These are phyloP conservation scores for Fomitopsis pulvina DNA, from an alignment of 768 basidiomycete species.

Conservation along the genomic window DNA sequence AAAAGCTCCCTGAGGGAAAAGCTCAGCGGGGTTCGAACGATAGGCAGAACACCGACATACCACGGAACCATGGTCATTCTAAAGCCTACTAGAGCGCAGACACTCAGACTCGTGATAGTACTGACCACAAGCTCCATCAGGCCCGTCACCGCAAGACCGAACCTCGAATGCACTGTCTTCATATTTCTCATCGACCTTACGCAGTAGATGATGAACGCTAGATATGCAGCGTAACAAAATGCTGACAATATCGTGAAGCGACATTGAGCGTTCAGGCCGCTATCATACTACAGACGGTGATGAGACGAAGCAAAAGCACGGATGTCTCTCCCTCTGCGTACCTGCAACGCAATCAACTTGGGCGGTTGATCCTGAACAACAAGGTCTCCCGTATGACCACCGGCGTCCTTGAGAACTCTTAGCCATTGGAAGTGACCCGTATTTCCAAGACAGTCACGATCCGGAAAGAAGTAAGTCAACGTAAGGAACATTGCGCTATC, in stretches of 20 bases:
- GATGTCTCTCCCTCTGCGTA: constrained; percentile 14
- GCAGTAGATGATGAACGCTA: constrained; percentile 69
- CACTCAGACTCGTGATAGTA: constrained; percentile 89
- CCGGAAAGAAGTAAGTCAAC: constrained; percentile 78
- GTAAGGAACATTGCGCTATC: constrained; percentile 68
- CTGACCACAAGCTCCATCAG: constrained; percentile 87
- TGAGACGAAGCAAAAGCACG: too few species aligned
- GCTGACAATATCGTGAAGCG: constrained; percentile 58
- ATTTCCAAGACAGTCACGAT: constrained; percentile 60
- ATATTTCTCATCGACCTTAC: constrained; percentile 69
- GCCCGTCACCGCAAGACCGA: constrained; percentile 91
- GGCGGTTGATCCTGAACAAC: constrained; percentile 36
- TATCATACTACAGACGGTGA: constrained; percentile 39
- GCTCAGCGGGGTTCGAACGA: neutral
- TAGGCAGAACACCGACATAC: constrained; percentile 37
- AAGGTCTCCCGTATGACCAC: constrained; percentile 29
- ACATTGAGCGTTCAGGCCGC: constrained; percentile 37
- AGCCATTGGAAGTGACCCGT: constrained; percentile 61
- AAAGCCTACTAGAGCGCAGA: constrained; percentile 86
- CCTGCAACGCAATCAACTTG: constrained; percentile 39
- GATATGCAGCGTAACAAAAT: constrained; percentile 72
- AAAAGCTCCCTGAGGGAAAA: constrained; percentile 61
- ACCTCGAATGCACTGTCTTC: constrained; percentile 81
- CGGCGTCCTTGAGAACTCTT: constrained; percentile 41
- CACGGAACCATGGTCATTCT: constrained; percentile 87